Evolutionary conservation across 768 basidiomycete species (phyloP).

Genomic region (Rhodotorula taiwanensis): DNA sequence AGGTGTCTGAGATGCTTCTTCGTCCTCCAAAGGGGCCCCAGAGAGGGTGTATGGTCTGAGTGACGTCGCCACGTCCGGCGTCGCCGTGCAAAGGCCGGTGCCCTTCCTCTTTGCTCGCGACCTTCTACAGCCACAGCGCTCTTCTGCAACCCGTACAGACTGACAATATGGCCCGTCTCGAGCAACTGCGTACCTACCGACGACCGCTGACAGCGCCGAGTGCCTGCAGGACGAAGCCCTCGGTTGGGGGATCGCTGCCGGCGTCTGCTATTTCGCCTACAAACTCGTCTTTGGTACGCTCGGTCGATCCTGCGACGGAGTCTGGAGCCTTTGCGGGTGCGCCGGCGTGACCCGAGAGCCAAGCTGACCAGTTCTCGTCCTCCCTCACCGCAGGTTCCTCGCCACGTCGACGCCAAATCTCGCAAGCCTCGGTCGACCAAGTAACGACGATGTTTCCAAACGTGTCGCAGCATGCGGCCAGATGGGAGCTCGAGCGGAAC

Average conservation of each 20-base stretch:
- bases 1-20: no score
- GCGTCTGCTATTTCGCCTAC: slow-evolving; percentile 20
- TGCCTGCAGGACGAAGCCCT: slow-evolving; percentile 26
- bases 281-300: slow-evolving; percentile 21
- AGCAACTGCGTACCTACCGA: no score
- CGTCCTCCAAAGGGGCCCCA: no score
- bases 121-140: no score
- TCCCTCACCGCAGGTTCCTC: not conserved
- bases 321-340: not conserved
- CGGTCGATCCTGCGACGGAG: not conserved
- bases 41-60: no score
- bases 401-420: not conserved
- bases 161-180: no score
- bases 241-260: slow-evolving; percentile 20
- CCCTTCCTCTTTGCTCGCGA: no score
- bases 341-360: not conserved
- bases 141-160: no score
- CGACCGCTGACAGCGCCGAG: no score
- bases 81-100: no score
- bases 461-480: not conserved
- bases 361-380: not conserved
- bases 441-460: slow-evolving; percentile 18
- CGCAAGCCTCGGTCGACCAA: slow-evolving; percentile 14
- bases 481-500: slow-evolving; percentile 31
- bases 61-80: no score